Evolutionary conservation across 495 filamentous ascomycete genomes (phyloP), one percentile per base, ranked within the genome.

Genomic region (Trichocladium antarcticum): DNA sequence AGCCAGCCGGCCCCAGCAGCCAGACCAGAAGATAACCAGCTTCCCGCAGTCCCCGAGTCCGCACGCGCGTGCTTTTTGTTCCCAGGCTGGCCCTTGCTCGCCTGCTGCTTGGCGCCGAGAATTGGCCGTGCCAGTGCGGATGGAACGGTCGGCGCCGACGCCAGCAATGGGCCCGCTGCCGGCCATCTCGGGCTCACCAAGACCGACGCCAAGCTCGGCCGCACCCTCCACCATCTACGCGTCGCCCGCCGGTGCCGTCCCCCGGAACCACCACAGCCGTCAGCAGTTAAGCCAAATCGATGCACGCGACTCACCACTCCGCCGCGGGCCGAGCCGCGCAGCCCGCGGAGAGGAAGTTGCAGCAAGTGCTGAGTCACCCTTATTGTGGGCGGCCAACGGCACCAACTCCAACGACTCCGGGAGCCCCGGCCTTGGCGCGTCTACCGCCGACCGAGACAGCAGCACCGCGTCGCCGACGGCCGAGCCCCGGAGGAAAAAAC

Each of bases 401-500:
- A 46, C 14, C 42, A 11, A 28, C 36, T 45, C 35, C 29, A 41
- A 34, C 45, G 40, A 43, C 35, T 41, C 40, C 37, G 47, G 37
- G 34, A 51, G 49, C 37, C 28, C 37, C 45, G 57, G 53, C 15
- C 49, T 53, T 55, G 55, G 52, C 44, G 20, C 37, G 12, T 49
- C 51, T 19, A 31, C 50, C 21, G 46, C 47, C 35, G 51, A 57
- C 36, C 41, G 48, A 35, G 60, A 60, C 27, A 59, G 59, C 39
- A 56, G 47, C 50, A 62, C 51, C 37, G 58, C 62, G 36, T 65
- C 57, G 32, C 66, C 47, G 5, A 40, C 58, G 29, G 49, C 59
- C 17, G 71, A 68, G 36, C 69, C 66, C 6, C 45, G 57, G 3
- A 73, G 64, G 63, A 82, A 81, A 63, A 83, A 80, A 62, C 81